phyloP scores from a whole-genome alignment of 176 grass and related monocot genomes.

The Avena insularis region DNA sequence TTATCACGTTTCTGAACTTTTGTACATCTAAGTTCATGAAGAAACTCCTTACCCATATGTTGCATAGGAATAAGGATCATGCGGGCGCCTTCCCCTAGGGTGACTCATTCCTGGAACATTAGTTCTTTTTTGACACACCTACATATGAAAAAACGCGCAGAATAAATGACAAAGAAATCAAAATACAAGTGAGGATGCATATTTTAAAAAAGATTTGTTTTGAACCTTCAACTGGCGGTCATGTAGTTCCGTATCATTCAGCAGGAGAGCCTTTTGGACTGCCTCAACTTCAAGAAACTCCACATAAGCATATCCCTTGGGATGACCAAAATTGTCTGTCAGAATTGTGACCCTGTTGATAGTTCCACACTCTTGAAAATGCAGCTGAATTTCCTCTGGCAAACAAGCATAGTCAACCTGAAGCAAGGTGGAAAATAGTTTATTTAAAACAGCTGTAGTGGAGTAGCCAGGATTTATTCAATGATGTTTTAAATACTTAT shows the following conservation, averaged over 20 bases:
- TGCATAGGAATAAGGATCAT: constrained; percentile 56
- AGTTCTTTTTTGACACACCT: constrained; percentile 81
- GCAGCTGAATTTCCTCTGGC: constrained; percentile 77
- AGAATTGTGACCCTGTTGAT: constrained; percentile 80
- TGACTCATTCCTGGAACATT: constrained; percentile 79
- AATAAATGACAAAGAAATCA: constrained; percentile 4
- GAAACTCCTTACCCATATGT: constrained; percentile 65
- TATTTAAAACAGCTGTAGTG: constrained; percentile 13
- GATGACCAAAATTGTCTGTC: constrained; percentile 67
- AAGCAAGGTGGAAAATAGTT: constrained; percentile 38
- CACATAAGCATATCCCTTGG: constrained; percentile 84
- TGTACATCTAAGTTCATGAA: constrained; percentile 29
- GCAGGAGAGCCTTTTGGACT: constrained; percentile 69
- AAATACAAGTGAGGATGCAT: not conserved
- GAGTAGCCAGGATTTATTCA: not conserved
- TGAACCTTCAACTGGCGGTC: constrained; percentile 69
- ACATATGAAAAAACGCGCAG: constrained; percentile 17
- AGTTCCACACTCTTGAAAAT: constrained; percentile 80
- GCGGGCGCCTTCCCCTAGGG: constrained; percentile 53
- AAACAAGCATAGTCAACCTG: constrained; percentile 78
- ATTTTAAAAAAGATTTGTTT: not conserved
- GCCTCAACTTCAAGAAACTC: constrained; percentile 75
- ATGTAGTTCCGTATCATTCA: constrained; percentile 75
- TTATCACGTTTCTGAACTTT: constrained; percentile 19
- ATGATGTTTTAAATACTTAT: not conserved